These are phyloP conservation scores for Lepidium sativum DNA, from an alignment of 345 rosid genomes.

Conservation along the genomic window DNA sequence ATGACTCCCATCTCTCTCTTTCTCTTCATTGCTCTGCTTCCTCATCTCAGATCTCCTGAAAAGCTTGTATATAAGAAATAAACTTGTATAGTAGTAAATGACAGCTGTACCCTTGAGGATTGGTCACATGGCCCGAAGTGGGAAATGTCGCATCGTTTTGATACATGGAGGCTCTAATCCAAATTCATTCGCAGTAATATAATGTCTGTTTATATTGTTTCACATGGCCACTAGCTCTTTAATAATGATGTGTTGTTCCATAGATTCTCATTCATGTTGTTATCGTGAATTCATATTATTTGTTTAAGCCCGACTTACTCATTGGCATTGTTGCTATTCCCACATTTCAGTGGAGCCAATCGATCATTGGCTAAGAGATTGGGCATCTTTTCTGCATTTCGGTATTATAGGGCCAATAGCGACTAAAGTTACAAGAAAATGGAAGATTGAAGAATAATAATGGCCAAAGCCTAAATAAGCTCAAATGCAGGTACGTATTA, in stretches of 20 bases:
- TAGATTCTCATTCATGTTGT: neutral
- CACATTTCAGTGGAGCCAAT: neutral
- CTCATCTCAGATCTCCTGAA: slow-evolving; percentile 15
- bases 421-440: neutral
- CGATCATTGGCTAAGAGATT: neutral
- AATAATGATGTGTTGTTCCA: neutral
- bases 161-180: neutral
- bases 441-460: neutral
- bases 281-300: neutral
- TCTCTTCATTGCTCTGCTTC: slow-evolving; percentile 1
- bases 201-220: slow-evolving; percentile 5
- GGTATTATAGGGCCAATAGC: neutral
- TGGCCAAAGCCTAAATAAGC: slow-evolving; percentile 10
- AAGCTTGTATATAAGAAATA: neutral
- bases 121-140: slow-evolving; percentile 19
- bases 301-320: neutral
- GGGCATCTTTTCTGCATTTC: neutral
- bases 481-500: neutral
- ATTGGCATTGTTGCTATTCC: neutral
- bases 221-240: slow-evolving; percentile 20
- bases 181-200: neutral
- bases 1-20: slow-evolving; percentile 14
- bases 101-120: slow-evolving; percentile 11
- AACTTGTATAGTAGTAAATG: slow-evolving; percentile 1
- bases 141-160: slow-evolving; percentile 15